These are phyloP conservation scores for Vigna angularis DNA, from an alignment of 306 rosid species.

Conservation along the genomic window DNA sequence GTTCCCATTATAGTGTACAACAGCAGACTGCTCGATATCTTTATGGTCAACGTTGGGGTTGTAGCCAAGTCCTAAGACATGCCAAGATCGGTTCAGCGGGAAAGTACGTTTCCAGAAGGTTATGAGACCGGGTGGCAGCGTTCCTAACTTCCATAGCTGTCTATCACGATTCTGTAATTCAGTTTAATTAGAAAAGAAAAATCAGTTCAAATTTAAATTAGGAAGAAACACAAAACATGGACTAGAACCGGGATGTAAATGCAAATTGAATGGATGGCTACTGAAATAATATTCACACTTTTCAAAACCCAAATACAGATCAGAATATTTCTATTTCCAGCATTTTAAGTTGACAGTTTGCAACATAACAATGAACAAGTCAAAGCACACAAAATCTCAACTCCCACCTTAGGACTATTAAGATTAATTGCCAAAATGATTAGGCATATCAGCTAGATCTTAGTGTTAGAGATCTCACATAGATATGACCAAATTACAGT, in stretches of 20 bases:
- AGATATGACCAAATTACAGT: background rate
- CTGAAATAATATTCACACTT: background rate
- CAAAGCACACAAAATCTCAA: background rate
- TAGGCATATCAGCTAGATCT: too few species aligned
- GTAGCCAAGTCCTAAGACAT: constrained; percentile 90
- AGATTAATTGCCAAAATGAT: constrained; percentile 1
- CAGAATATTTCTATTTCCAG: background rate
- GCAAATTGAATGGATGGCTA: background rate
- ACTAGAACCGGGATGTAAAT: background rate
- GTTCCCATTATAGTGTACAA: constrained; percentile 91
- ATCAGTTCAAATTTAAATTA: constrained; percentile 28
- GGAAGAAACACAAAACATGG: constrained; percentile 15
- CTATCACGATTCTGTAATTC: constrained; percentile 81
- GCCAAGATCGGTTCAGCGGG: constrained; percentile 81
- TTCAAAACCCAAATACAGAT: background rate
- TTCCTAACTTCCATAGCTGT: constrained; percentile 94
- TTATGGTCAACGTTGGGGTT: constrained; percentile 66
- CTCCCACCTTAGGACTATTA: constrained; percentile 10
- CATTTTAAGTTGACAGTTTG: too few species aligned
- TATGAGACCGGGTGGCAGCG: constrained; percentile 95
- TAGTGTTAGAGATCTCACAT: too few species aligned
- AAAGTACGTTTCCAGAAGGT: constrained; percentile 91
- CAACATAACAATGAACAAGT: background rate
- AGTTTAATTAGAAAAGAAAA: constrained; percentile 23
- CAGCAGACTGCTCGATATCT: constrained; percentile 83